Percentiles rank a stretch among this genome's conserved stretches.
These are phyloP conservation scores for Triglochin maritima DNA, from an alignment of 106 monocot genomes.

Conservation along the genomic window DNA sequence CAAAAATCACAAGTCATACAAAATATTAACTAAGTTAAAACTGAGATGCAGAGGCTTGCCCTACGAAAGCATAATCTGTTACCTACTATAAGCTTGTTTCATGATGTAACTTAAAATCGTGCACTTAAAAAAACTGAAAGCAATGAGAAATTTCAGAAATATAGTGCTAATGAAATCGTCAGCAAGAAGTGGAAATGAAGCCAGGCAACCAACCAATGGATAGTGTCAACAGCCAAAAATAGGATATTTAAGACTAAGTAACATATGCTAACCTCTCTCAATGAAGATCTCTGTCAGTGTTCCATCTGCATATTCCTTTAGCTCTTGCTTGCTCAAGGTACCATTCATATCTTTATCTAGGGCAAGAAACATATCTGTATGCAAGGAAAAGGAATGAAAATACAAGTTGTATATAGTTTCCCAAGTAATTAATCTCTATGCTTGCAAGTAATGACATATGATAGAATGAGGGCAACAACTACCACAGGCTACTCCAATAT, in stretches of 20 bases:
- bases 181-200: not conserved
- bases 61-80: too few relatives aligned
- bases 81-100: too few relatives aligned
- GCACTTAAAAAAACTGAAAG: too few relatives aligned
- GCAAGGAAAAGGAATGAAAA: constrained; percentile 4
- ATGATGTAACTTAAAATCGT: too few relatives aligned
- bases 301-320: constrained; percentile 99
- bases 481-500: too few relatives aligned
- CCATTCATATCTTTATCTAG: constrained; percentile 94
- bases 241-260: not conserved
- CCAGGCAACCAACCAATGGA: not conserved
- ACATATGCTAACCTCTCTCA: constrained; percentile 65
- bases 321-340: constrained; percentile 90
- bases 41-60: too few relatives aligned
- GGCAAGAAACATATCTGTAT: constrained; percentile 97
- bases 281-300: constrained; percentile 95
- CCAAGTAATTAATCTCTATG: not conserved
- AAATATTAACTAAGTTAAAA: too few relatives aligned
- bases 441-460: not conserved
- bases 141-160: not conserved
- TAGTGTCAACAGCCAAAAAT: not conserved
- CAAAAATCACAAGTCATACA: not conserved
- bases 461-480: too few relatives aligned
- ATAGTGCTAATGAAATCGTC: not conserved
- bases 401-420: not conserved